These are phyloP conservation scores for Nakataea oryzae DNA, from an alignment of 2,329 filamentous ascomycete species.

Conservation along the genomic window DNA sequence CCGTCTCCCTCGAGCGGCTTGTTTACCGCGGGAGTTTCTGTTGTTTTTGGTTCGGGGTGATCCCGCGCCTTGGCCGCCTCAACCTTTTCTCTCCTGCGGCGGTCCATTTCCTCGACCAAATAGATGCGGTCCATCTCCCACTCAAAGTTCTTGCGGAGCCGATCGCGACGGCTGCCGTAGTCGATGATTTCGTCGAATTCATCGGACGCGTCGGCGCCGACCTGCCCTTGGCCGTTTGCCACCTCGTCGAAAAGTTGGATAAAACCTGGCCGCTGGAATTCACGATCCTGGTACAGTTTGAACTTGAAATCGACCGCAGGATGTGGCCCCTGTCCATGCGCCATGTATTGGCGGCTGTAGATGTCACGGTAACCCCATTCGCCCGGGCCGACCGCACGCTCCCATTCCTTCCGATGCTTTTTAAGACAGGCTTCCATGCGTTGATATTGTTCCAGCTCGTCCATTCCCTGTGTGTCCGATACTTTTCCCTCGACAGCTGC, in stretches of 20 bases:
- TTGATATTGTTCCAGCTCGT: not conserved
- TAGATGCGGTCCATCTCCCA: slow-evolving; percentile 7
- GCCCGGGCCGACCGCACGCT: not conserved
- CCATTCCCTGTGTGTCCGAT: not conserved
- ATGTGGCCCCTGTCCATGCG: not conserved
- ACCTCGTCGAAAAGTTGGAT: not conserved
- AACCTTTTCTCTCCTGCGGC: not conserved
- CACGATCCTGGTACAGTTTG: rapidly evolving
- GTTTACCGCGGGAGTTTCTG: not conserved
- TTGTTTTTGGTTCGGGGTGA: not conserved
- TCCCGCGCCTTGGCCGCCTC: not conserved
- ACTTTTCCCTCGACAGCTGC: not conserved
- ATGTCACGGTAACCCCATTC: not conserved
- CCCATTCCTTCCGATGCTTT: not conserved
- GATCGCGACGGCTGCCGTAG: slow-evolving; percentile 1
- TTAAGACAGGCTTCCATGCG: not conserved
- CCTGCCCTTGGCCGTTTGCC: not conserved
- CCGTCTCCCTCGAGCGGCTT: not conserved
- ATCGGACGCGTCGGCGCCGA: not conserved
- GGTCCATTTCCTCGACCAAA: slow-evolving; percentile 2
- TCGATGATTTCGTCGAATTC: not conserved
- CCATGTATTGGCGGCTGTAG: not conserved
- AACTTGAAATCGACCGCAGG: rapidly evolving
- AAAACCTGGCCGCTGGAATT: not conserved
- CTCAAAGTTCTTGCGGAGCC: slow-evolving; percentile 7